Base-by-base conservation (phyloP, 2,329 filamentous ascomycete species). In the Dothideomycetes sp. region DNA sequence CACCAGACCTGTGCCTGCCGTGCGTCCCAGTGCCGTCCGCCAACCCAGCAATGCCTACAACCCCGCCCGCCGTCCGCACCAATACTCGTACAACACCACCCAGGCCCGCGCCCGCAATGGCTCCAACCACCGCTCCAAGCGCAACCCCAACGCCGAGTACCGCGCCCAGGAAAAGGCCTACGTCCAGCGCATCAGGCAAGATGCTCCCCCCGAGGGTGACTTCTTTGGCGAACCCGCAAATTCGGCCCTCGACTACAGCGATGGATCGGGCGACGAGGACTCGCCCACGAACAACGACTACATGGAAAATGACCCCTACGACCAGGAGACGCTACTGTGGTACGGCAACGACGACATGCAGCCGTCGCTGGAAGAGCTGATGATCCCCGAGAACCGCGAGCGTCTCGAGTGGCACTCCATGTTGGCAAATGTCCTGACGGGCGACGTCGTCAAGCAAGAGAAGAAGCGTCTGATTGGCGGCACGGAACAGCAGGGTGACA, bases 361-460 rank as follows among this genome's bases (percentile, higher is more conserved):
- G 52, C 88, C 88, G 1, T 91, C 85, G 3, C 72, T 85, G 17
- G 91, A 96, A 53, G 91, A 98, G 58, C 63, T 96, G 38, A 82
- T 84, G 59, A 84, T 95, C 51, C 84, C 87, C 1, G 78, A 80
- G 47, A 95, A 88, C 55, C 75, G 88, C 45, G 91, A 96, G 61
- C 73, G 89, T 33, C 69, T 98, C 17, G 91, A 98, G 62, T 98
- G 91, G 91, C 88, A 98, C 62, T 86, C 86, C 3, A 98, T 98
- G 91, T 66, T 98, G 41, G 85, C 89, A 44, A 93, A 89, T 11
- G 91, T 98, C 3, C 66, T 98, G 49, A 95, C 88, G 1, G 91
- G 91, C 48, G 91, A 98, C 59, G 91, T 98, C 7, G 89, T 98
- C 42, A 85, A 86, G 53, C 91, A 98, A 61, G 91, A 98, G 65